Conservation (phyloP, 2,329 filamentous ascomycete species). For the Clarireedia homoeocarpa region DNA sequence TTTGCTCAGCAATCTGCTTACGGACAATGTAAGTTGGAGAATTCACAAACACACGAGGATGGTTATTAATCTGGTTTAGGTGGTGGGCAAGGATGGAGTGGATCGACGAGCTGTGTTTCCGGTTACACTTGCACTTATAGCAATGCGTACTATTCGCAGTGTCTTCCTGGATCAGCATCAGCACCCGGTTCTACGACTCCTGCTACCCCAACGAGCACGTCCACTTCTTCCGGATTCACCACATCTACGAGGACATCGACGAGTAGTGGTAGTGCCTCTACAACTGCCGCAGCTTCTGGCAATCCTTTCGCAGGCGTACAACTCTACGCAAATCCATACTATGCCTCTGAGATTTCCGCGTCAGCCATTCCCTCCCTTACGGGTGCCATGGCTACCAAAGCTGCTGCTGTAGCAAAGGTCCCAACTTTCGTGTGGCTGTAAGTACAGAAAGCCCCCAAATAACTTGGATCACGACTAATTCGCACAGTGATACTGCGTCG, state of each 20-base stretch:
- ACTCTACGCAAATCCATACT: constrained; percentile 45
- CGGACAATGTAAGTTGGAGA: constrained; percentile 23
- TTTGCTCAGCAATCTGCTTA: constrained; percentile 22
- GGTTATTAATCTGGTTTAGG: constrained; percentile 13
- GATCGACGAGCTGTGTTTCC: constrained; percentile 24
- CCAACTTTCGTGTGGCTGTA: constrained; percentile 46
- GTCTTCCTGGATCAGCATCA: constrained; percentile 21
- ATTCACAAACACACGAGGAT: not conserved
- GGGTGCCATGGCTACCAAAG: constrained; percentile 43
- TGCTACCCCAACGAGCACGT: not conserved
- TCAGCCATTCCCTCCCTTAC: constrained; percentile 56
- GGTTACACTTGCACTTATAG: constrained; percentile 22
- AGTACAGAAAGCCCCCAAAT: constrained; percentile 17
- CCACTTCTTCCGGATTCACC: constrained; percentile 9
- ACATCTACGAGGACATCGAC: constrained; percentile 10
- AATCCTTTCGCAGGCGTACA: constrained; percentile 43
- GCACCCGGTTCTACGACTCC: constrained; percentile 15
- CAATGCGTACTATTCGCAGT: constrained; percentile 26
- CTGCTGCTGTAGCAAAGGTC: constrained; percentile 40
- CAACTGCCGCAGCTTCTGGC: constrained; percentile 35
- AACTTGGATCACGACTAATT: not conserved
- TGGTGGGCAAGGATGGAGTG: constrained; percentile 23
- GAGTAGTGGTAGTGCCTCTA: constrained; percentile 14
- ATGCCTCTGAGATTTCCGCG: constrained; percentile 43
- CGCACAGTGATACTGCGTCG: constrained; percentile 34